Evolutionary conservation across 2,329 filamentous ascomycete species (phyloP), one percentile per base, ranked within the genome.

Genomic region (Fusarium haematococcum): DNA sequence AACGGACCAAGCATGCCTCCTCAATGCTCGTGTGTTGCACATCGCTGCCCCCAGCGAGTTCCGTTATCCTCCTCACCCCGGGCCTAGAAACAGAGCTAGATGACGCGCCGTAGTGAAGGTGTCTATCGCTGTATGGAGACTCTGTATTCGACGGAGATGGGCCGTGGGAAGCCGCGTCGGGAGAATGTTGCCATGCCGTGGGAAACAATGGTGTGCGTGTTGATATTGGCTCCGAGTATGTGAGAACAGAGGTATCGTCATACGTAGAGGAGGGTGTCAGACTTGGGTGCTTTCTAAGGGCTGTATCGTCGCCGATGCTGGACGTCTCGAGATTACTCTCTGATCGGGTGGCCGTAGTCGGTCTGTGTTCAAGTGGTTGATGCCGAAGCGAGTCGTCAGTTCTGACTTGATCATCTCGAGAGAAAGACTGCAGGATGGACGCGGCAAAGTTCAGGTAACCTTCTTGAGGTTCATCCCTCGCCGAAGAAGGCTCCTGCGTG

Each of bases 1-100:
- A 73, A 3, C 69, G 65, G 2, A 73, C 50, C 4, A 73, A 58
- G 27, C 69, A 71, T 1, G 33, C 69, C 39, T 73, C 71, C 14
- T 71, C 68, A 18, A 67, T 18, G 6, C 45, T 60, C 4, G 67
- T 32, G 9, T 27, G 13, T 3, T 54, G 43, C 1, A 32, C 30
- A 7, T 37, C 8, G 4, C 16, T 18, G 4, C 14, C 33, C 0
- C 33, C 20, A 0, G 20, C 5, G 1, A 37, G 54, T 5, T 35
- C 33, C 0, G 33, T 58, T 25, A 58, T 58, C 16, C 27, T n/a
- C n/a, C n/a, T n/a, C n/a, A n/a, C n/a, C n/a, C n/a, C n/a, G n/a
- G n/a, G n/a, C n/a, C n/a, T n/a, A n/a, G n/a, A n/a, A n/a, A n/a
- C n/a, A n/a, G 33, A 37, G 10, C 9, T 58, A 9, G 54, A 37